Base-by-base conservation (phyloP, 1,139 yeast species). In the Kluyveromyces sp. region DNA sequence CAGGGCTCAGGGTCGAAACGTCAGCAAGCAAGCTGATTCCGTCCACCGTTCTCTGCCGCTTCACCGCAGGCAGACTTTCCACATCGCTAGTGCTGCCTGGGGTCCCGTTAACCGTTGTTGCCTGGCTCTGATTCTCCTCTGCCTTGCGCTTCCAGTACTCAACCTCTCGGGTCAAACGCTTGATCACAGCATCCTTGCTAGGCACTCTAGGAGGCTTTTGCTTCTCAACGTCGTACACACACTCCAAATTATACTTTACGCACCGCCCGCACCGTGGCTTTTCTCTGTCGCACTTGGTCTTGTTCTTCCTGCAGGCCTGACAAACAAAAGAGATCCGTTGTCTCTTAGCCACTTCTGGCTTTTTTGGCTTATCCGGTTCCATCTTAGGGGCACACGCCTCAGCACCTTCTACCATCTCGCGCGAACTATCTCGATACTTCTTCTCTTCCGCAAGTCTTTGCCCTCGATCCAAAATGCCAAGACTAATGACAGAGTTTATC, bases 261-360 rank as follows among this genome's bases (percentile, higher is more conserved):
- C 67, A 63, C 25, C 65, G 46, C 4, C 54, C 42, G 44, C 67
- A 63, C 12, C 49, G 39, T 12, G 64, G 63, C 42, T 60, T 62
- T 33, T 50, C 56, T 36, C 58, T 54, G 44, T 62, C 65, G 46
- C 67, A 62, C 44, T 57, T 61, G 1, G 64, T 58, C 44, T 60
- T 58, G 1, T 61, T 54, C 36, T 51, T 53, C 42, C 65, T 48
- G 42, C 66, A 62, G 1, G 55, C 54, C 40, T 58, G 56, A 42
- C 66, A 62, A 12, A 61, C 65, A 43, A 53, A 62, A 0, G 65
- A 62, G 2, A 62, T 43, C 38, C 64, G 52, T 36, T 61, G 56
- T 36, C 66, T 49, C 37, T 52, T 58, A 3, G 39, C 26, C 2
- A 28, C 33, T 18, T 22, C 19, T 12, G 33, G 22, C 12, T 42